These are phyloP conservation scores for Hawksworthiomyces lignivorus DNA, from an alignment of 2,329 filamentous ascomycete species.

Conservation along the genomic window DNA sequence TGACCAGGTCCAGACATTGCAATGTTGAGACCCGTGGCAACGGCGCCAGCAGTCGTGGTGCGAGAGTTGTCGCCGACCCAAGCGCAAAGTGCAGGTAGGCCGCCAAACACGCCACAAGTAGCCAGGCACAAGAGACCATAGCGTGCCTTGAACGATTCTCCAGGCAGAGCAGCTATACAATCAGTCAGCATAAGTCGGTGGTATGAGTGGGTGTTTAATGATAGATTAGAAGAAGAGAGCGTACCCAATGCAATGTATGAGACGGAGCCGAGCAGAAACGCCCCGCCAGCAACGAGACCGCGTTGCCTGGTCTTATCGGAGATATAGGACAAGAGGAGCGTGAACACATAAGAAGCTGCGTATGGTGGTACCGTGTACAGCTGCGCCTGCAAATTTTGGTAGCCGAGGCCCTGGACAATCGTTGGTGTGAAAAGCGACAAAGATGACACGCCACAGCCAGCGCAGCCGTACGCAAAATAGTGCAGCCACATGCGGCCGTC, in stretches of 20 bases:
- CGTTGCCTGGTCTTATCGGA: slow-evolving; percentile 2
- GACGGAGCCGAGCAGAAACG: slow-evolving; percentile 6
- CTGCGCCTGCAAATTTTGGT: slow-evolving; percentile 47
- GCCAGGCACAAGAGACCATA: slow-evolving; percentile 18
- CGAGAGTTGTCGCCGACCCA: slow-evolving; percentile 17
- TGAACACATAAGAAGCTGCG: slow-evolving; percentile 45
- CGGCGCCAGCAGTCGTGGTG: slow-evolving; percentile 41
- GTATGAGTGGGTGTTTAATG: too few species aligned
- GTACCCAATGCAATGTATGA: slow-evolving; percentile 9
- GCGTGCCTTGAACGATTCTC: slow-evolving; percentile 16
- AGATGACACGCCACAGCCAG: slow-evolving; percentile 49
- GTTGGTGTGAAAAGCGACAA: slow-evolving; percentile 56
- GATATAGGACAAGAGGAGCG: slow-evolving; percentile 1
- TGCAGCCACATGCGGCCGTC: slow-evolving; percentile 62
- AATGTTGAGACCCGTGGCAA: slow-evolving; percentile 52
- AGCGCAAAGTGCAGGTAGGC: slow-evolving; percentile 19
- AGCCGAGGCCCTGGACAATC: slow-evolving; percentile 48
- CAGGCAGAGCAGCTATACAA: slow-evolving; percentile 18
- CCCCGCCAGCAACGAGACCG: slow-evolving; percentile 6
- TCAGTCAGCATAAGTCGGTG: not conserved
- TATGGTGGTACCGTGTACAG: slow-evolving; percentile 61
- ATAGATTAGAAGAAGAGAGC: not conserved
- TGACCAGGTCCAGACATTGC: slow-evolving; percentile 49
- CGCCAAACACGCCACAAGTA: slow-evolving; percentile 17
- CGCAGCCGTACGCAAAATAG: slow-evolving; percentile 47